These are phyloP conservation scores for Chlamydomonas urium DNA, from an alignment of 139 green algal genomes.

Conservation along the genomic window DNA sequence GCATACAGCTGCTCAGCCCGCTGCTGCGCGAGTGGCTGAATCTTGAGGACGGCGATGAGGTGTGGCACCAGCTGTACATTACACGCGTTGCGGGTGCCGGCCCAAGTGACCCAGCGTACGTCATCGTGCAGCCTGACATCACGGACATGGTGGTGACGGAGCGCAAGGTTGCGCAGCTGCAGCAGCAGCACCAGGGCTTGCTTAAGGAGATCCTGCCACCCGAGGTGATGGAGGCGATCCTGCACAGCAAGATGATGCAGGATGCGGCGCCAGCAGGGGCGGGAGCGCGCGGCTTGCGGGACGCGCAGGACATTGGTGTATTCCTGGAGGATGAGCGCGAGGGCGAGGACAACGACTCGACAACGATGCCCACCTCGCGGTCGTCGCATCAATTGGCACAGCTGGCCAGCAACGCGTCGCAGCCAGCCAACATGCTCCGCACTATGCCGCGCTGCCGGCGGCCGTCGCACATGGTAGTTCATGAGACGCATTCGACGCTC, in stretches of 20 bases:
- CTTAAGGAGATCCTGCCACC: constrained; percentile 16
- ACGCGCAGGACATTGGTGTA: too few species aligned
- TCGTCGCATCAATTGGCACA: too few species aligned
- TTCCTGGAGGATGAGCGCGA: too few species aligned
- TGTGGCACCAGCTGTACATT: neutral
- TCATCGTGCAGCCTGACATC: constrained; percentile 16
- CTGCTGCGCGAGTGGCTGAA: neutral
- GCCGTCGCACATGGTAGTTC: too few species aligned
- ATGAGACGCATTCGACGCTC: too few species aligned
- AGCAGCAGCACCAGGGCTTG: constrained; percentile 11
- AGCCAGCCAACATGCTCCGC: too few species aligned
- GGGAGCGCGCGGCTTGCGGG: too few species aligned
- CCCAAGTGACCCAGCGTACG: neutral
- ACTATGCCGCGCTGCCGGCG: too few species aligned
- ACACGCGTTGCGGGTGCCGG: neutral
- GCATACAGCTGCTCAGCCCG: neutral
- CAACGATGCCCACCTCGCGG: too few species aligned
- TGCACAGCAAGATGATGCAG: neutral
- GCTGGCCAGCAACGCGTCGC: too few species aligned
- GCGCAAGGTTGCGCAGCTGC: constrained; percentile 9
- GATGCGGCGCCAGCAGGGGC: too few species aligned
- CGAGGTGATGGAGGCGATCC: constrained; percentile 2
- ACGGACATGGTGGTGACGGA: constrained; percentile 8
- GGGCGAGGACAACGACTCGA: too few species aligned
- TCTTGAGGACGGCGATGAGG: neutral